A percentile compares a stretch with the other conserved stretches of the same genome.
These are phyloP conservation scores for Raddia distichophylla DNA, from an alignment of 176 grass and related monocot species.

Conservation along the genomic window DNA sequence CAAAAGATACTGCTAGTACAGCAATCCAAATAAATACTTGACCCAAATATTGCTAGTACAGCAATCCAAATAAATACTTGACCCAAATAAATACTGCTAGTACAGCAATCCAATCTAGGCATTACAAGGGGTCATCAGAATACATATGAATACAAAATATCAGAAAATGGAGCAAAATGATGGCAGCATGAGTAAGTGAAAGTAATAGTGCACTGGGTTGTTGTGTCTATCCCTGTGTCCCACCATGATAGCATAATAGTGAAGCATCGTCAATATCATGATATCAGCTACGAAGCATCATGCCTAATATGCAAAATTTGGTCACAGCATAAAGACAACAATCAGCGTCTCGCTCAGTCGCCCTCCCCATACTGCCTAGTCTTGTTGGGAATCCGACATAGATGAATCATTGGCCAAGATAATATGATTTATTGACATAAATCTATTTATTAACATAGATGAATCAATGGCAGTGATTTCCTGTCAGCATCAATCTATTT, in stretches of 20 bases:
- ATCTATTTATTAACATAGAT: no score
- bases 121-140: conserved; percentile 20
- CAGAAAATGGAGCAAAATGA: conserved; percentile 42
- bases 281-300: conserved; percentile 30
- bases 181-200: conserved; percentile 41
- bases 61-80: no score
- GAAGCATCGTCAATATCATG: not conserved
- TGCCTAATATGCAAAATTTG: conserved; percentile 41
- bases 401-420: conserved; percentile 21
- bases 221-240: conserved; percentile 39
- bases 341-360: conserved; percentile 2
- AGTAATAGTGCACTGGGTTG: conserved; percentile 41
- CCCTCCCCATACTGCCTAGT: conserved; percentile 28
- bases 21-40: no score
- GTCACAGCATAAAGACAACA: conserved; percentile 33
- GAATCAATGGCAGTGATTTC: conserved; percentile 43
- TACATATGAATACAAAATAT: conserved; percentile 26
- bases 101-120: conserved; percentile 17
- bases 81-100: not conserved
- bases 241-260: conserved; percentile 39
- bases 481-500: conserved; percentile 42
- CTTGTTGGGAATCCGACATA: conserved; percentile 23
- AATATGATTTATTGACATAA: no score
- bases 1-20: no score
- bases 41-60: no score